Conservation (phyloP, 2,329 filamentous ascomycete species). For the Epichloe elymi region DNA sequence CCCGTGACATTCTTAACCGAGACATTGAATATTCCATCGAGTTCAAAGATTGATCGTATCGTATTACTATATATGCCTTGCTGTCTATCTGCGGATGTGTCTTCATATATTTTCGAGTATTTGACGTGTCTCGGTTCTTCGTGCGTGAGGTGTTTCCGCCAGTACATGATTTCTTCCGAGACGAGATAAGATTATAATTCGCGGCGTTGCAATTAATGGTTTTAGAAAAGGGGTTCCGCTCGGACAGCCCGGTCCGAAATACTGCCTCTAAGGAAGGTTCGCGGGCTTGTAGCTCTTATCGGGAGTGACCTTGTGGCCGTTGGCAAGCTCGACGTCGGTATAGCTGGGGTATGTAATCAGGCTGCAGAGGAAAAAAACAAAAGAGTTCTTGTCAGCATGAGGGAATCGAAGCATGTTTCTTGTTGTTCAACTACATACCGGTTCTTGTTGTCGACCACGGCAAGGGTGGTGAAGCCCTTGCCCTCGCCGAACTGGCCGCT, state of each 20-base stretch:
- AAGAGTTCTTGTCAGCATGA: background rate
- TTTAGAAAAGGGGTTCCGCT: too few species aligned
- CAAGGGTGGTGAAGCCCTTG: slow-evolving; percentile 38
- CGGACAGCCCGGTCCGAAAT: background rate
- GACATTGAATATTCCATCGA: too few species aligned
- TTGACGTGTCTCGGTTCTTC: too few species aligned
- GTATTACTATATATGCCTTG: too few species aligned
- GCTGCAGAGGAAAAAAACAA: background rate
- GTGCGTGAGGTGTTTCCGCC: too few species aligned
- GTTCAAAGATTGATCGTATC: too few species aligned
- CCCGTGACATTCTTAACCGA: too few species aligned
- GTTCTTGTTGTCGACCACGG: slow-evolving; percentile 30
- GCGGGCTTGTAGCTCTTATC: slow-evolving; percentile 2
- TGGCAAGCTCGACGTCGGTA: slow-evolving; percentile 24
- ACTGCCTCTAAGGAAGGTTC: slow-evolving; percentile 19
- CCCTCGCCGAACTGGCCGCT: slow-evolving; percentile 36
- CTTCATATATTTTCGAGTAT: too few species aligned
- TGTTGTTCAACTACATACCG: slow-evolving; percentile 2
- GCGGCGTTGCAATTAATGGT: too few species aligned
- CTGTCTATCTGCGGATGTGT: too few species aligned
- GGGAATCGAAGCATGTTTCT: background rate
- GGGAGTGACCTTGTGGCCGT: slow-evolving; percentile 29
- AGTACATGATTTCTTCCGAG: background rate
- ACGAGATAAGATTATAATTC: background rate
- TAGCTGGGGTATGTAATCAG: slow-evolving; percentile 40